Percentiles rank a stretch among this genome's conserved stretches.
Evolutionary conservation across 75 land plant species (phyloP).

Genomic region (Sequoiadendron giganteum): DNA sequence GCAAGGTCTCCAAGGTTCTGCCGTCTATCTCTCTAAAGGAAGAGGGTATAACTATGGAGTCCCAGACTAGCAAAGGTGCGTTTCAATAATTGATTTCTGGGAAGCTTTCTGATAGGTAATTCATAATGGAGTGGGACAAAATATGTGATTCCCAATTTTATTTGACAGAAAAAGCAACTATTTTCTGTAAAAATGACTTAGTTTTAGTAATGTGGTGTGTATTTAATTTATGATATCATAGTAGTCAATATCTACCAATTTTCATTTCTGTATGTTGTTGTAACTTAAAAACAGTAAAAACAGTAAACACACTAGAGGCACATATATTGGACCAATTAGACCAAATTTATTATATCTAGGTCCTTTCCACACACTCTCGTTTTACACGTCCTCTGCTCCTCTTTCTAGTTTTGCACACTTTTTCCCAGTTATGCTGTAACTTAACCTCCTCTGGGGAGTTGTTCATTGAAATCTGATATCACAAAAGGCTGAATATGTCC

Average conservation of each 20-base stretch:
- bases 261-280: not conserved
- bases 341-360: not conserved
- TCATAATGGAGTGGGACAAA: not conserved
- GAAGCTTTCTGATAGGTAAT: not conserved
- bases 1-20: not conserved
- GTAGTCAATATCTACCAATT: not conserved
- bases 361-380: not conserved
- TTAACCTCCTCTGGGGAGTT: no score
- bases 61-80: conserved; percentile 8
- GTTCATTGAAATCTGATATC: no score
- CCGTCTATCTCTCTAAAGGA: not conserved
- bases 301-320: not conserved
- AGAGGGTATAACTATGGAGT: conserved; percentile 5
- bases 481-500: not conserved
- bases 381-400: not conserved
- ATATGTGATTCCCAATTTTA: not conserved
- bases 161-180: not conserved
- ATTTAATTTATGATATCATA: no score
- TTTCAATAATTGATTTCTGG: not conserved
- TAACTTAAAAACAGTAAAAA: no score
- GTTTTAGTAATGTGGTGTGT: not conserved
- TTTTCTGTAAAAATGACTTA: not conserved
- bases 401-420: not conserved
- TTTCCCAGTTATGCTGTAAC: not conserved
- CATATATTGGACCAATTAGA: not conserved